Evolutionary conservation across 306 rosid species (phyloP).

Genomic region (Pachyrhizus erosus): DNA sequence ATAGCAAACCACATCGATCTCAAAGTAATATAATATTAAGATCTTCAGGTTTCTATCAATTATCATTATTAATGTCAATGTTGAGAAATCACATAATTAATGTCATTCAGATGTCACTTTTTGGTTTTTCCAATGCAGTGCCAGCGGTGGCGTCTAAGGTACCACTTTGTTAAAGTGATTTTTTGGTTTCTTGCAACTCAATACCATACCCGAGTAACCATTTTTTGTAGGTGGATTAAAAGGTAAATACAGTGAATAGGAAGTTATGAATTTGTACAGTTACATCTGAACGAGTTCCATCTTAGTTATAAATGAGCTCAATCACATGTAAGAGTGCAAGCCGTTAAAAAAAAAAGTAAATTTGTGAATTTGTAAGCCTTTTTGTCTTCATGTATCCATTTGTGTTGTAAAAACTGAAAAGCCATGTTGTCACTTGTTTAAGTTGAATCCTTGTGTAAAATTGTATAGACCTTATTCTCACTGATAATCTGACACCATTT

Average conservation of each 20-base stretch:
- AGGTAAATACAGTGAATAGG: no score
- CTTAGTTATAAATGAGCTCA: no score
- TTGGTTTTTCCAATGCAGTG: not conserved
- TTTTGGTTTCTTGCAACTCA: no score
- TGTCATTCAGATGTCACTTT: not conserved
- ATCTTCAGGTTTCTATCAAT: not conserved
- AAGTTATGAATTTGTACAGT: not conserved
- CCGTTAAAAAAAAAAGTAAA: no score
- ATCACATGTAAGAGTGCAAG: not conserved
- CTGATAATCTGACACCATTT: no score
- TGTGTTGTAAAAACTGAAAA: no score
- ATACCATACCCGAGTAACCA: not conserved
- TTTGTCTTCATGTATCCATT: no score
- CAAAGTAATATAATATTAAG: slow-evolving; percentile 1
- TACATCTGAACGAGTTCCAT: not conserved
- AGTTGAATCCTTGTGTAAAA: no score
- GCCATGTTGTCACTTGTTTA: no score
- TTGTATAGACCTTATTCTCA: no score
- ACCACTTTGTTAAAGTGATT: not conserved
- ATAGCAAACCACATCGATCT: slow-evolving; percentile 15
- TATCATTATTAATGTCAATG: not conserved
- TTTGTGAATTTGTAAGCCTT: no score
- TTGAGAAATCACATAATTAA: slow-evolving; percentile 4
- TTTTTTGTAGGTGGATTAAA: not conserved
- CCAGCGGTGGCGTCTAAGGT: not conserved